Percentiles rank a stretch among this genome's conserved stretches.
These are phyloP conservation scores for Obelidium mucronatum DNA, from an alignment of 192 early-diverging fungal genomes.

Conservation along the genomic window DNA sequence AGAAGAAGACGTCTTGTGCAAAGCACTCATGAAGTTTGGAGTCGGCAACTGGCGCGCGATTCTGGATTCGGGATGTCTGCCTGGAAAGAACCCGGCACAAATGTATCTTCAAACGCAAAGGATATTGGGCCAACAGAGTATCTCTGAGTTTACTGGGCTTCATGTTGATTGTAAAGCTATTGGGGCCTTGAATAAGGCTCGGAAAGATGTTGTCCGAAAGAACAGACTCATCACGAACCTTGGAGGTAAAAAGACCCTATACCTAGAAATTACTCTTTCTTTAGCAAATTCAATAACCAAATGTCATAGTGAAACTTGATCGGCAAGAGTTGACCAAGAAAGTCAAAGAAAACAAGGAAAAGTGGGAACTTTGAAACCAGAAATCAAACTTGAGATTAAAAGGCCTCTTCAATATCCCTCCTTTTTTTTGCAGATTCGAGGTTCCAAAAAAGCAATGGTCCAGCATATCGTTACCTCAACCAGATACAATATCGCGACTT, in stretches of 20 bases:
- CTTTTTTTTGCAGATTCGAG: slow-evolving; percentile 63
- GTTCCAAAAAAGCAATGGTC: slow-evolving; percentile 73
- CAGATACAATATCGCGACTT: slow-evolving; percentile 44
- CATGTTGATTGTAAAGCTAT: slow-evolving; percentile 89
- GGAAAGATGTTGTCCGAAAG: slow-evolving; percentile 86
- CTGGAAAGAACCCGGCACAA: slow-evolving; percentile 97
- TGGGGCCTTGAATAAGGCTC: slow-evolving; percentile 88
- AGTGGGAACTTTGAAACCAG: slow-evolving; percentile 50
- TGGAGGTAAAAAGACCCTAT: slow-evolving; percentile 53
- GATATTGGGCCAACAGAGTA: slow-evolving; percentile 95
- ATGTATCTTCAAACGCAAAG: slow-evolving; percentile 96
- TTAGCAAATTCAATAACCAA: neutral
- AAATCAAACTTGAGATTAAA: neutral
- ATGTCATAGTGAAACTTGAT: slow-evolving; percentile 62
- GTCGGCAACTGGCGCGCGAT: slow-evolving; percentile 97
- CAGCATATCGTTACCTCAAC: slow-evolving; percentile 73
- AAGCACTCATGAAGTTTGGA: slow-evolving; percentile 88
- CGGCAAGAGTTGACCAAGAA: slow-evolving; percentile 75
- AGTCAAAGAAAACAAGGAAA: slow-evolving; percentile 75
- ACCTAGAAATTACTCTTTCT: neutral
- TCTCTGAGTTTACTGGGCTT: slow-evolving; percentile 88
- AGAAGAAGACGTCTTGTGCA: slow-evolving; percentile 82
- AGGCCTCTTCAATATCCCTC: neutral
- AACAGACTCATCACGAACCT: slow-evolving; percentile 96
- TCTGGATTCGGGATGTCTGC: slow-evolving; percentile 85